Evolutionary conservation across 2,329 filamentous ascomycete species (phyloP).

Genomic region (Aphanocladium album): DNA sequence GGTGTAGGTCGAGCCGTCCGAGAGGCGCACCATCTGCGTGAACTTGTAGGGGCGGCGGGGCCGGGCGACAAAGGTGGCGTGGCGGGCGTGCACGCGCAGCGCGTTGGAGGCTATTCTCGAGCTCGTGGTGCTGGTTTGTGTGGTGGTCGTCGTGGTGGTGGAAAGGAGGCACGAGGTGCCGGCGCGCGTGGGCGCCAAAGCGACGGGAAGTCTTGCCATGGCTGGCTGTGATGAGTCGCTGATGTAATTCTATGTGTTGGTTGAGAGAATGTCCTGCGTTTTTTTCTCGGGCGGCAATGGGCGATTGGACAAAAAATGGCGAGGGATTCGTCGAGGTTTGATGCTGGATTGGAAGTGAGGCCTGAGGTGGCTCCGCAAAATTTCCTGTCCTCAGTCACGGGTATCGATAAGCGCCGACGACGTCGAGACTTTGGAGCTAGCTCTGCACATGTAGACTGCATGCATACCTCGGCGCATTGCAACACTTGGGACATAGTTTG

Average conservation of each 20-base stretch:
- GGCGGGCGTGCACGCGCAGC: conserved; percentile 57
- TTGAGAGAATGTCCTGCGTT: neutral
- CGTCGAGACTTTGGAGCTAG: neutral
- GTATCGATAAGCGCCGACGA: conserved; percentile 7
- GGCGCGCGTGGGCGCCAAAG: conserved; percentile 26
- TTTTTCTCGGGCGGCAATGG: neutral
- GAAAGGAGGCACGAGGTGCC: conserved; percentile 23
- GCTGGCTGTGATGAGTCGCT: neutral
- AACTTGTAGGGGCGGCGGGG: conserved; percentile 94
- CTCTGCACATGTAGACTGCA: neutral
- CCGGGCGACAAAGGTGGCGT: conserved; percentile 79
- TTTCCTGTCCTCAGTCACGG: neutral
- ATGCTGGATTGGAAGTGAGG: neutral
- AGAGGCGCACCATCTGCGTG: conserved; percentile 91
- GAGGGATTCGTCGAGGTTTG: neutral
- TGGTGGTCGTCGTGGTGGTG: conserved; percentile 16
- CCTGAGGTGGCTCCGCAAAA: conserved; percentile 13
- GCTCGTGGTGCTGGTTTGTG: conserved; percentile 18
- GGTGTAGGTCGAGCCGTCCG: conserved; percentile 81
- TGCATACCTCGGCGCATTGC: conserved; percentile 9
- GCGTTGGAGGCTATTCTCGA: conserved; percentile 15
- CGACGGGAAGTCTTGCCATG: conserved; percentile 27
- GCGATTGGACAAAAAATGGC: neutral
- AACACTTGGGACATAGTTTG: neutral
- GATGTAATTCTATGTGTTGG: neutral